Percentiles rank a stretch among this genome's conserved stretches.
These are phyloP conservation scores for Saturnispora ahearnii DNA, from an alignment of 805 yeast species.

Conservation along the genomic window DNA sequence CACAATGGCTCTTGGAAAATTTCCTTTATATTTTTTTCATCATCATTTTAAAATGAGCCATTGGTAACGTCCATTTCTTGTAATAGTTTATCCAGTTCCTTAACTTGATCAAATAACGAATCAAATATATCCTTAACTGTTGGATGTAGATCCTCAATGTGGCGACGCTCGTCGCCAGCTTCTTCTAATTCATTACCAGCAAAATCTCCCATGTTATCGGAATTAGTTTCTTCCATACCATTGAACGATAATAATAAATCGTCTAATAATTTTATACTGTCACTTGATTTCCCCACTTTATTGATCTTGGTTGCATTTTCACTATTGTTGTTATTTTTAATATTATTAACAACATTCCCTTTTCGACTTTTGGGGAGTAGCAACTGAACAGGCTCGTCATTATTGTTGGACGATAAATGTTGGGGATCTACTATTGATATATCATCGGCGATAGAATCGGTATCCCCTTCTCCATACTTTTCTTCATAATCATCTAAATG, in stretches of 20 bases:
- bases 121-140: conserved; percentile 45
- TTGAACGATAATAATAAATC: conserved; percentile 20
- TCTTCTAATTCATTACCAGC: neutral
- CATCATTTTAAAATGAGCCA: neutral
- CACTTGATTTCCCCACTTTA: conserved; percentile 8
- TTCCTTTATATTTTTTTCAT: too few relatives aligned
- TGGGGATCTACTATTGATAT: neutral
- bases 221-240: conserved; percentile 3
- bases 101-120: conserved; percentile 46
- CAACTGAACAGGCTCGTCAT: neutral
- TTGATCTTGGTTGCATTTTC: neutral
- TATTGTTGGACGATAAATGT: neutral
- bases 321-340: neutral
- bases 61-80: neutral
- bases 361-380: conserved; percentile 1
- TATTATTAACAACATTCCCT: too few relatives aligned
- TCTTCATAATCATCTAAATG: conserved; percentile 26
- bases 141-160: conserved; percentile 28
- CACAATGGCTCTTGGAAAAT: too few relatives aligned
- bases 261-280: conserved; percentile 29
- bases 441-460: neutral
- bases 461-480: conserved; percentile 1
- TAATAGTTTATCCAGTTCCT: conserved; percentile 17
- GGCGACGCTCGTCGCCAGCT: neutral
- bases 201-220: neutral